Conservation (phyloP, 116 monocot genomes). For the Thalassia testudinum region DNA sequence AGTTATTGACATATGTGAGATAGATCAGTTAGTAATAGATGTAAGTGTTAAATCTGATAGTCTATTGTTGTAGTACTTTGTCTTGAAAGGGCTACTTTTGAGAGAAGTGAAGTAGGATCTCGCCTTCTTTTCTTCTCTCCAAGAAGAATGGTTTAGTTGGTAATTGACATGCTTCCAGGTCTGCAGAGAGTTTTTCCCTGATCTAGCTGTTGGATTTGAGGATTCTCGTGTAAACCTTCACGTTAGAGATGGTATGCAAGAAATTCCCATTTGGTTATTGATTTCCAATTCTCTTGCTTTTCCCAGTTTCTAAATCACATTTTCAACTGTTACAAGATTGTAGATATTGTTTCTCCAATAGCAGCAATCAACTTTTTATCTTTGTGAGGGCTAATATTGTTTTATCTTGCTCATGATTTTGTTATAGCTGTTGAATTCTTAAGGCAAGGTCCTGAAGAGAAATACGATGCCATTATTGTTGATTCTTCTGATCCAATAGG, state of each 20-base stretch:
- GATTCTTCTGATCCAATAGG: conserved; percentile 99
- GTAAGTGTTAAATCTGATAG: conserved; percentile 18
- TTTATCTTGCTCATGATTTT: conserved; percentile 1
- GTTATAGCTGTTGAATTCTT: conserved; percentile 78
- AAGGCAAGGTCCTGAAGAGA: conserved; percentile 41
- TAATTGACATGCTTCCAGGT: conserved; percentile 23
- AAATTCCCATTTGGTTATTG: too few species aligned
- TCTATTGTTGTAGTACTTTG: too few species aligned
- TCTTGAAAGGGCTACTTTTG: too few species aligned
- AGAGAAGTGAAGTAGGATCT: too few species aligned
- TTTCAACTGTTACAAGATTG: too few species aligned
- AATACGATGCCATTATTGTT: conserved; percentile 90
- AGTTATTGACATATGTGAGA: conserved; percentile 94
- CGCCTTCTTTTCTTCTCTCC: too few species aligned
- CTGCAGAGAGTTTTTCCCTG: conserved; percentile 69
- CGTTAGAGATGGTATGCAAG: conserved; percentile 78
- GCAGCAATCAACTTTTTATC: too few species aligned
- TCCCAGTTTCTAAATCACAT: not conserved
- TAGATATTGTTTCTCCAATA: too few species aligned
- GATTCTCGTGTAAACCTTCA: conserved; percentile 90
- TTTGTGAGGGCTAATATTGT: not conserved
- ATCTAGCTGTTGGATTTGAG: conserved; percentile 72
- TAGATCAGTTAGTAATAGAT: conserved; percentile 89
- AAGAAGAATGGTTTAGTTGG: too few species aligned
- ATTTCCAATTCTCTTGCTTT: too few species aligned